A percentile compares a stretch with the other conserved stretches of the same genome.
Conservation (phyloP, 768 basidiomycete species). For the Tulasnella sp. region DNA sequence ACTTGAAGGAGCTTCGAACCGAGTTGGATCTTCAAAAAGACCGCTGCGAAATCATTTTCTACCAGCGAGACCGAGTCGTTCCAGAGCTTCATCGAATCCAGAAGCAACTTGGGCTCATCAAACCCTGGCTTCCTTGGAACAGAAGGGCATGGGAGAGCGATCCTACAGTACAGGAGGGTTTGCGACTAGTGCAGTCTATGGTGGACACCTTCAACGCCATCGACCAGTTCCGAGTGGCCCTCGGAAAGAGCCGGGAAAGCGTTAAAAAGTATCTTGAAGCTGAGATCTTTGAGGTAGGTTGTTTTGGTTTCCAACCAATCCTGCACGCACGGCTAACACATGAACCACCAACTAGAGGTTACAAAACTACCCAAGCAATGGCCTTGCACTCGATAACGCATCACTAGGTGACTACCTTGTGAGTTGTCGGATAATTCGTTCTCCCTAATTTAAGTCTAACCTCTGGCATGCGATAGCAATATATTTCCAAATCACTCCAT, state of each 20-base stretch:
- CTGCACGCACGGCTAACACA: neutral
- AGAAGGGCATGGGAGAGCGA: neutral
- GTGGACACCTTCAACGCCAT: neutral
- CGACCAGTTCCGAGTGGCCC: neutral
- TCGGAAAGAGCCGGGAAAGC: neutral
- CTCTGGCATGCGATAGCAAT: neutral
- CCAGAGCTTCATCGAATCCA: neutral
- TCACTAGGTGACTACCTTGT: neutral
- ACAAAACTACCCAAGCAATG: neutral
- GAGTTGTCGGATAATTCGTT: neutral
- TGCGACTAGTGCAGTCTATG: neutral
- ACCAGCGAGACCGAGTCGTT: slow-evolving; percentile 2
- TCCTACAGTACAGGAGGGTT: neutral
- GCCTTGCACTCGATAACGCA: neutral
- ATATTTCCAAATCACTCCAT: neutral
- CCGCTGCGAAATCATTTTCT: neutral
- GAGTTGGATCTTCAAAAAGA: neutral
- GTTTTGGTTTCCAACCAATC: neutral
- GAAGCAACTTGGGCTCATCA: neutral
- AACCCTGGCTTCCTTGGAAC: neutral
- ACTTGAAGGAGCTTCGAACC: neutral
- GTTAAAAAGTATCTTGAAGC: neutral
- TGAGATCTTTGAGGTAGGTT: neutral
- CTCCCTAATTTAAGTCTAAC: neutral
- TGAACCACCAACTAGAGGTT: neutral